Evolutionary conservation across 2,329 filamentous ascomycete genomes (phyloP), one percentile per base, ranked within the genome.

Genomic region (Phoma sp.): DNA sequence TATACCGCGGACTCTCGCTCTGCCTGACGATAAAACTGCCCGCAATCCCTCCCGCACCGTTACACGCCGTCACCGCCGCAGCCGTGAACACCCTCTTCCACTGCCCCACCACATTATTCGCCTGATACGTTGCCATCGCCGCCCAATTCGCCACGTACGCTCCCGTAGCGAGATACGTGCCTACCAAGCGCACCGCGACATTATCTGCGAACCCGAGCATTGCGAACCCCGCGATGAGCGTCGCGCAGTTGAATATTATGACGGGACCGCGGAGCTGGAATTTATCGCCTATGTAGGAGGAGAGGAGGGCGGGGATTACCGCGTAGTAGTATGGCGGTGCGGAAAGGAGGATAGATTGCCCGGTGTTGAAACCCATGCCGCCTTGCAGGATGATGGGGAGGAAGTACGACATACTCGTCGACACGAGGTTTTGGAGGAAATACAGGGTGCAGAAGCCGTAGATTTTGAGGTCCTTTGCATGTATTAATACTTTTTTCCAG

Each of bases 91-190:
- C 84, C 25, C 85, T 77, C 70, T 87, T 88, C 85, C 85, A 88
- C 63, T 88, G 85, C 0, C 84, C 73, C 12, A 64, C 61, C 10
- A 72, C 62, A 36, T 72, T 69, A 67, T 87, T 88, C 25, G 71
- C 70, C 87, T 89, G 69, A 36, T 73, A 74, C 5, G 71, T 70
- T 5, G 83, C 86, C 57, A 89, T 74, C 0, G 85, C 87, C 0
- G 87, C 86, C 86, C 87, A 89, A 59, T 90, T 90, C 4, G 83
- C 84, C 4, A 89, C 81, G 59, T 89, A 89, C 1, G 87, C 86
- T 0, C 87, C 87, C 0, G 87, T 89, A 0, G 86, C 85, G 2
- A 90, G 78, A 68, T 83, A 88, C 0, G 84, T 85, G 7, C 87
- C 87, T 25, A 87, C 76, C 58, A 89, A 89, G 40, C 87, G 81